Conservation (phyloP, 2,329 filamentous ascomycete species). For the Penicillium sp. region DNA sequence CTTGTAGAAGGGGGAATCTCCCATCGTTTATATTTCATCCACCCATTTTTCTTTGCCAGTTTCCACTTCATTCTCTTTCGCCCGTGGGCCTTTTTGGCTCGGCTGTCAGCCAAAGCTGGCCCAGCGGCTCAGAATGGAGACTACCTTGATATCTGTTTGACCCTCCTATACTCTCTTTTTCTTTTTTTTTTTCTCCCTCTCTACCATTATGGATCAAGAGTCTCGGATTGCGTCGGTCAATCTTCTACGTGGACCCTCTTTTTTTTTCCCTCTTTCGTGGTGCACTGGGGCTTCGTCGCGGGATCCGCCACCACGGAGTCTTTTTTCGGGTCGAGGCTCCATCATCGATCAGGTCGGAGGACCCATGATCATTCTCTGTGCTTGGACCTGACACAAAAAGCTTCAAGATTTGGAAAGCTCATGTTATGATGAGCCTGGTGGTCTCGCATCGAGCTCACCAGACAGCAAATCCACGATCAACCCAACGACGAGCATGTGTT, state of each 20-base stretch:
- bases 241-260: neutral
- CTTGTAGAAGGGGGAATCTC: neutral
- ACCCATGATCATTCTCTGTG: too few relatives aligned
- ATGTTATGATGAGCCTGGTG: too few relatives aligned
- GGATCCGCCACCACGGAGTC: constrained; percentile 1
- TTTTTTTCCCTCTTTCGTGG: neutral
- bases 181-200: neutral
- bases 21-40: neutral
- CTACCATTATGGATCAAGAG: neutral
- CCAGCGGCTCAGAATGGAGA: constrained; percentile 9
- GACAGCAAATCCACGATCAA: too few relatives aligned
- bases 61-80: constrained; percentile 1
- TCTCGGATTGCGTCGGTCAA: constrained; percentile 7
- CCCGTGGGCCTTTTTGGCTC: constrained; percentile 1
- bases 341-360: too few relatives aligned
- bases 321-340: too few relatives aligned
- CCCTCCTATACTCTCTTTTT: too few relatives aligned
- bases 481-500: too few relatives aligned
- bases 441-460: too few relatives aligned
- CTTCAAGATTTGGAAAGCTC: too few relatives aligned
- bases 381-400: too few relatives aligned
- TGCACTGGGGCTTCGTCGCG: neutral
- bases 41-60: neutral
- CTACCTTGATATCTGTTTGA: constrained; percentile 1
- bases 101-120: neutral